Base-by-base conservation (phyloP, 2,329 filamentous ascomycete species). In the Penicillium digitatum region DNA sequence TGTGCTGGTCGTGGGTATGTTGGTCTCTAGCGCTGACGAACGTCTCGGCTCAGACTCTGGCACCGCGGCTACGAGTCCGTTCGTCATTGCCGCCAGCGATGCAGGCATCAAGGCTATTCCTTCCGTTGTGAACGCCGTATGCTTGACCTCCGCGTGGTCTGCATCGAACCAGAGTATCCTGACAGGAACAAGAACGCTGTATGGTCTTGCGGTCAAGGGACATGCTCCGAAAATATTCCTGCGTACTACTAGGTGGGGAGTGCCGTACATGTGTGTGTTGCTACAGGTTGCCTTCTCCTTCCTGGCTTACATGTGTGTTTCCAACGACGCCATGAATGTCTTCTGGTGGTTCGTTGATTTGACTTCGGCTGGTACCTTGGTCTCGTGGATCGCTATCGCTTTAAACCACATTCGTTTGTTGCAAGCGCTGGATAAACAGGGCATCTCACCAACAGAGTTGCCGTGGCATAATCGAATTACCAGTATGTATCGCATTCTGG, bases 61-160 rank as follows among this genome's bases (percentile, higher is more conserved):
- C 1, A 78, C 62, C 66, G 69, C 71, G 10, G 56, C 65, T 2
- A 57, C 61, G 20, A 76, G 72, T 43, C 87, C 86, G 11, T 89
- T 86, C 64, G 87, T 92, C 56, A 88, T 91, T 59, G 88, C 87
- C 18, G 84, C 87, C 35, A 78, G 81, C 11, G 81, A 83, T 29
- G 88, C 87, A 2, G 84, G 86, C 0, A 85, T 91, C 54, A 78
- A 77, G 5, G 85, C 81, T 7, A 81, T 91, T 5, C 86, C 87
- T 0, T 84, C 83, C 6, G 82, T 92, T 52, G 85, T 92, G 72
- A 93, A 93, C 69, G 88, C 87, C 34, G 79, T 91, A 26, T 86
- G 92, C 62, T 79, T 91, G 61, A 88, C 85, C 0, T 87, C 86
- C 0, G 87, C 86, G 0, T 86, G 83, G 73, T 89, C 87, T 0